Evolutionary conservation across 805 yeast genomes (phyloP), one percentile per base, ranked within the genome.

Genomic region (Zygotorulaspora chibaensis): DNA sequence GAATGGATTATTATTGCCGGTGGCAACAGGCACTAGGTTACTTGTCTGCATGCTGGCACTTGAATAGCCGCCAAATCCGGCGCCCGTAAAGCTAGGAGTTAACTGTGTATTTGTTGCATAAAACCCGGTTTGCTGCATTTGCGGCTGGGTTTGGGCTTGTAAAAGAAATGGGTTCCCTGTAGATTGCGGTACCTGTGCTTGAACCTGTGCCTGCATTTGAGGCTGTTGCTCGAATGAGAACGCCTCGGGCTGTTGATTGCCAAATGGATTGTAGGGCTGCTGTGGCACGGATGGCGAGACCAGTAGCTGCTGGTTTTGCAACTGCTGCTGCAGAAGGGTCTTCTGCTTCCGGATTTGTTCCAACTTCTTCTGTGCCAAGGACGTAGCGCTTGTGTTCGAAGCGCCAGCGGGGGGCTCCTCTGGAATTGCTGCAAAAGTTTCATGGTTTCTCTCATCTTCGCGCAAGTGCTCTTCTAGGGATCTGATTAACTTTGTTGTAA

Each of bases 401-500:
- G 35, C 48, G 48, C 37, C 49, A 40, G 30, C 43, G 45, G 38
- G 42, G 43, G 48, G 33, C 2, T 40, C 45, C 3, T 35, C 40
- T 38, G 38, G 49, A 45, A 42, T 53, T 47, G 45, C 52, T 15
- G 35, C 56, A 39, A 58, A 54, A 1, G 58, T 40, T 42, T 33
- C 54, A 50, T 52, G 53, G 34, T 40, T 50, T 65, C 78, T 81
- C 57, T 86, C 93, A 26, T 90, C 88, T 61, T 91, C 97, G 53
- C 82, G 77, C 54, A 93, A 70, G 64, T 91, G 95, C 56, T 90
- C 96, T 61, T 88, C 93, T 50, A 93, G 76, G 11, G 95, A 83
- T 28, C 81, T 76, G 2, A 96, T 85, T 52, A 93, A 74, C 20
- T 96, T 93, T 2, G 97, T 90, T 17, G 97, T 97, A 1, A 98